phyloP scores from a whole-genome alignment of 2,329 filamentous ascomycete genomes.

The Curvularia sp. region DNA sequence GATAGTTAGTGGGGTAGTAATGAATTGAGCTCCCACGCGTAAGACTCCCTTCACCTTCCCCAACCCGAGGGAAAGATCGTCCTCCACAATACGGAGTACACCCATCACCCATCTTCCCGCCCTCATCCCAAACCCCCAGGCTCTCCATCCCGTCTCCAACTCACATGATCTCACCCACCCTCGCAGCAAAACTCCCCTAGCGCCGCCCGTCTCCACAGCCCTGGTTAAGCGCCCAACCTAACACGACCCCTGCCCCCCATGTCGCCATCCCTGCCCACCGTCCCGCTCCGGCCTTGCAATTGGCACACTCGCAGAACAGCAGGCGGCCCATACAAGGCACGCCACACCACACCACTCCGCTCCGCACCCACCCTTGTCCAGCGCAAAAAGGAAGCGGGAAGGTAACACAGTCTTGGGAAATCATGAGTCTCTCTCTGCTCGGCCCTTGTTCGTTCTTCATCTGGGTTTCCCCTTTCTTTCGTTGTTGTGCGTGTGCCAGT shows the following conservation, averaged over 20 bases:
- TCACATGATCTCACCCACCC: background rate
- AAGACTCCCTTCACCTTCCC: too few species aligned
- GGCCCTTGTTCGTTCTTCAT: background rate
- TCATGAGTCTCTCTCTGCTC: background rate
- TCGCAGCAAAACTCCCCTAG: conserved; percentile 7
- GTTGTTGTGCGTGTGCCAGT: background rate
- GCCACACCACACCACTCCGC: background rate
- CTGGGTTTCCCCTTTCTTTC: background rate
- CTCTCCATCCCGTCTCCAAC: background rate
- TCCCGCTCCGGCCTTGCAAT: conserved; percentile 23
- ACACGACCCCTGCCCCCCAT: background rate
- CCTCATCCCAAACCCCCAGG: background rate
- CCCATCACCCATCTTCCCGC: background rate
- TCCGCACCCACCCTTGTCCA: background rate
- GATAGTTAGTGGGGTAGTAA: background rate
- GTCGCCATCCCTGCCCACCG: conserved; percentile 16
- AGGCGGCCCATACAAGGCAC: background rate
- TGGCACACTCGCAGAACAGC: conserved; percentile 16
- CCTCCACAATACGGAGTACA: background rate
- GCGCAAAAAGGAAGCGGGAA: background rate
- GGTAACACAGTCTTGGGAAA: background rate
- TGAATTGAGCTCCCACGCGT: too few species aligned
- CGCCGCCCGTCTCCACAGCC: conserved; percentile 18
- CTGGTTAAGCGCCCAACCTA: conserved; percentile 24
- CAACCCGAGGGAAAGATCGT: background rate